Evolutionary conservation across 2,329 filamentous ascomycete genomes (phyloP), one percentile per base, ranked within the genome.

Genomic region (Alternaria angustiovoidea): DNA sequence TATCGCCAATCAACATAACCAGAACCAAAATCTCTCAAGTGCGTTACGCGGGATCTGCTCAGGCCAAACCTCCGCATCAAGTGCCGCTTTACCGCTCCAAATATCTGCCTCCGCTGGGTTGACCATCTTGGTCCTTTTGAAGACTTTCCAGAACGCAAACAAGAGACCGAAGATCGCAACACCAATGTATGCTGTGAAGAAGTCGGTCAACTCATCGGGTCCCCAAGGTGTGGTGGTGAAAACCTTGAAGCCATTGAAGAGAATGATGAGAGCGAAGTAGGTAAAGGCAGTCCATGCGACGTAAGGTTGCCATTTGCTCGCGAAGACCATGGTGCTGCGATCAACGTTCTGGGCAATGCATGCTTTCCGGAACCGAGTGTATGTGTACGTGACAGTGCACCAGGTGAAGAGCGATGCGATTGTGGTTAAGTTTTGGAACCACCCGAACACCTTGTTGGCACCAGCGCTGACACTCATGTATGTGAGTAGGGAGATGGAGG

Each of bases 341-440:
- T 84, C 80, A 26, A 91, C 85, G 56, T 83, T 82, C 62, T 88
- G 87, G 1, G 79, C 81, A 14, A 67, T 61, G 22, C 75, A 65
- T 22, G 76, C 75, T 56, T 68, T 71, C 73, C 82, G 82, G 80
- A 90, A 90, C 2, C 85, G 84, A 34, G 88, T 77, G 73, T 85
- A 88, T 9, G 87, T 82, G 61, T 88, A 80, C 60, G 82, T 83
- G 63, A 84, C 82, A 63, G 79, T 81, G 63, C 82, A 81, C 85
- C 85, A 87, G 9, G 82, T 84, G 59, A 86, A 85, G 66, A 86
- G 79, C 9, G 83, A 84, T 0, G 82, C 83, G 5, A 83, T 82
- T 59, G 83, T 91, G 30, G 87, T 89, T 52, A 92, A 84, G 75
- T 90, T 91, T 71, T 88, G 84, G 76, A 92, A 91, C 88, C 89